Conservation (phyloP, 2,329 filamentous ascomycete genomes). For the Penicillium sp. region DNA sequence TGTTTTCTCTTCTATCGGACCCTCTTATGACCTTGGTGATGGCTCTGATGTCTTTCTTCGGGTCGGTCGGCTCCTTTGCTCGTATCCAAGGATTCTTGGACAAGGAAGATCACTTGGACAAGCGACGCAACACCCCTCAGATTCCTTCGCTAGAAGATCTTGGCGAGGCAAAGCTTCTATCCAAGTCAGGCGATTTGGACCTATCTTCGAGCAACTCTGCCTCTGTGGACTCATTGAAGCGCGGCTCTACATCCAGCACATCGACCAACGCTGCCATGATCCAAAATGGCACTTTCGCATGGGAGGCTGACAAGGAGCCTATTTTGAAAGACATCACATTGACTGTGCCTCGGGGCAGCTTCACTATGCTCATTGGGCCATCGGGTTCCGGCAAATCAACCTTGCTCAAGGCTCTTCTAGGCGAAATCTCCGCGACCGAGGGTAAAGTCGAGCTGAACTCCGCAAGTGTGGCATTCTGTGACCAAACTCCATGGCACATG, state of each 20-base stretch:
- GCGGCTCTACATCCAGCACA: conserved; percentile 11
- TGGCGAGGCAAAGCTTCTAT: conserved; percentile 23
- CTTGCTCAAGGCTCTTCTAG: conserved; percentile 51
- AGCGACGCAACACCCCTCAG: conserved; percentile 17
- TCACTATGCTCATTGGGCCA: conserved; percentile 56
- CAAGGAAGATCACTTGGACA: conserved; percentile 36
- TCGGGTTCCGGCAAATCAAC: conserved; percentile 60
- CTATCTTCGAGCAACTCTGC: conserved; percentile 27
- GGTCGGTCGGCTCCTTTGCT: conserved; percentile 40
- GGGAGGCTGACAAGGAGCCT: conserved; percentile 49
- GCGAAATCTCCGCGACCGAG: conserved; percentile 43
- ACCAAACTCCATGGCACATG: conserved; percentile 47
- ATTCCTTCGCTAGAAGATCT: conserved; percentile 22
- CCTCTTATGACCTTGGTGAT: conserved; percentile 52
- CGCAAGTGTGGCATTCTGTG: conserved; percentile 45
- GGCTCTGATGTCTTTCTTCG: conserved; percentile 50
- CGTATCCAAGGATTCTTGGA: conserved; percentile 57
- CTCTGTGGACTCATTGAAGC: conserved; percentile 28
- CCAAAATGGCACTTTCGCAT: conserved; percentile 53
- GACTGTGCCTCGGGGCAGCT: conserved; percentile 45
- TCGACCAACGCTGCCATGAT: conserved; percentile 42
- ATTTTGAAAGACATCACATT: conserved; percentile 48
- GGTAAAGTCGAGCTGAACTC: conserved; percentile 40
- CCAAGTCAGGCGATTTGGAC: conserved; percentile 29
- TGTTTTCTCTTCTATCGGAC: conserved; percentile 52